A percentile compares a stretch with the other conserved stretches of the same genome.
phyloP scores from a whole-genome alignment of 768 basidiomycete genomes.

The Boletus pseudo-olivaceus region DNA sequence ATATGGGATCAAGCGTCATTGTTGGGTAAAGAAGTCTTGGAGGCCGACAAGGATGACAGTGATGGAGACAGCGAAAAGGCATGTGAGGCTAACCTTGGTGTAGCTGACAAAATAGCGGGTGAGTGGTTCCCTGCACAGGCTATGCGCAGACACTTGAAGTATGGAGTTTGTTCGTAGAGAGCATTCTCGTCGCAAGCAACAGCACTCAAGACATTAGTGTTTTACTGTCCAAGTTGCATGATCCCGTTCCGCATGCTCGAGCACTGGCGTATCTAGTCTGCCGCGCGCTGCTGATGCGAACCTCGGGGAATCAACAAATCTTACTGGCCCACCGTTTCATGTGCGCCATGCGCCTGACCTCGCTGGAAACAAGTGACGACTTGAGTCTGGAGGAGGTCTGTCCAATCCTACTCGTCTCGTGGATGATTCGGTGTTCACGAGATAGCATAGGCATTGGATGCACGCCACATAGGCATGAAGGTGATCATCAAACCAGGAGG shows the following conservation, averaged over 20 bases:
- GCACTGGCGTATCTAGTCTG: conserved; percentile 59
- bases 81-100: conserved; percentile 47
- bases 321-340: conserved; percentile 49
- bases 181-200: conserved; percentile 53
- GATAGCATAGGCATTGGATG: conserved; percentile 38
- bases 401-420: not conserved
- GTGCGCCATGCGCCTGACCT: conserved; percentile 42
- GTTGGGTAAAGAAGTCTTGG: conserved; percentile 24
- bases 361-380: conserved; percentile 43
- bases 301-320: conserved; percentile 59
- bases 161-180: conserved; percentile 42
- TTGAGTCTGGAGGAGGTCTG: conserved; percentile 30
- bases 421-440: not conserved
- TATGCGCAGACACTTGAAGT: not conserved
- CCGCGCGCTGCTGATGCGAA: conserved; percentile 53
- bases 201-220: conserved; percentile 41
- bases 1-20: conserved; percentile 35
- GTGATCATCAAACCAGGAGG: conserved; percentile 61
- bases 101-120: conserved; percentile 70
- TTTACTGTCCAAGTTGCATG: conserved; percentile 51
- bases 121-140: not conserved
- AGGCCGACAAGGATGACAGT: conserved; percentile 29
- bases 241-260: conserved; percentile 48
- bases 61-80: conserved; percentile 41
- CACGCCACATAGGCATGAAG: conserved; percentile 43